phyloP scores from a whole-genome alignment of 345 rosid species.

The Anastatica hierochuntica region DNA sequence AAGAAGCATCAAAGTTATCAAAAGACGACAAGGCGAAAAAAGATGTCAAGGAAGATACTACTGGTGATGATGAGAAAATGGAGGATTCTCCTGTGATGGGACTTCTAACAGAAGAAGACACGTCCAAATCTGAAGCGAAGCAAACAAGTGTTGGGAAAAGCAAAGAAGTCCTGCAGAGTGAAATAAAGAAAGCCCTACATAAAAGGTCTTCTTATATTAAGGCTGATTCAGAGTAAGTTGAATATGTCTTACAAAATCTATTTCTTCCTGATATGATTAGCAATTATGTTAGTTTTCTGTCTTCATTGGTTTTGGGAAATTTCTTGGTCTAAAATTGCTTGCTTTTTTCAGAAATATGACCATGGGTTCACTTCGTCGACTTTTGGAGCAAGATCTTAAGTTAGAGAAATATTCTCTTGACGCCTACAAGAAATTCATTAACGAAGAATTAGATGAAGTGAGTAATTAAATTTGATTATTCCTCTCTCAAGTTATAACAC shows the following conservation, averaged over 20 bases:
- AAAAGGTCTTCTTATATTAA: constrained; percentile 53
- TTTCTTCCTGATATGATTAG: background rate
- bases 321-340: background rate
- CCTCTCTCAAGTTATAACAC: background rate
- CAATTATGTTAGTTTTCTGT: background rate
- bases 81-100: constrained; percentile 50
- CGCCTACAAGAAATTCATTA: constrained; percentile 53
- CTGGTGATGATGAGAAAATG: constrained; percentile 1
- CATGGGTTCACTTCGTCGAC: constrained; percentile 74
- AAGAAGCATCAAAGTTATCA: constrained; percentile 30
- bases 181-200: constrained; percentile 50
- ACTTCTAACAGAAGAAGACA: constrained; percentile 38
- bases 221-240: constrained; percentile 72
- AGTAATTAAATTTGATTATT: background rate
- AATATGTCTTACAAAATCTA: constrained; percentile 17
- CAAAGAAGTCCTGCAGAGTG: constrained; percentile 41
- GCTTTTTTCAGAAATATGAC: constrained; percentile 45
- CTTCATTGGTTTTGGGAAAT: background rate
- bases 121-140: constrained; percentile 28
- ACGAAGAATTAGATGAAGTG: constrained; percentile 58
- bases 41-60: constrained; percentile 28
- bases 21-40: constrained; percentile 32
- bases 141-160: constrained; percentile 26
- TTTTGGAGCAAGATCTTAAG: constrained; percentile 76
- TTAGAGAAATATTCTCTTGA: constrained; percentile 58